These are phyloP conservation scores for Colletotrichum nymphaeae DNA, from an alignment of 2,329 filamentous ascomycete genomes.

Conservation along the genomic window DNA sequence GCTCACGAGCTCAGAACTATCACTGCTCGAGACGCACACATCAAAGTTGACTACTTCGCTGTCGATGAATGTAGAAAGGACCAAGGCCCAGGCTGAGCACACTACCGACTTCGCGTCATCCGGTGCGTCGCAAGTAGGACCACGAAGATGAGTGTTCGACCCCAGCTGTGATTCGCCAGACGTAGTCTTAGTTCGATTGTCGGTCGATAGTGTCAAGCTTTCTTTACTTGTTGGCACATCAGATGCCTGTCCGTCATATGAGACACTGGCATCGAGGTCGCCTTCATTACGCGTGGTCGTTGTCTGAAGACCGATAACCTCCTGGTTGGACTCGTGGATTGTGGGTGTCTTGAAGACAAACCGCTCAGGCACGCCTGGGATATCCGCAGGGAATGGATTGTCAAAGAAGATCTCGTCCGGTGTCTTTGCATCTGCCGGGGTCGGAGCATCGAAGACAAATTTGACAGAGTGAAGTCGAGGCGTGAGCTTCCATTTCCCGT, in stretches of 20 bases:
- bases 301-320: neutral
- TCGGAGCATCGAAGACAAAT: constrained; percentile 15
- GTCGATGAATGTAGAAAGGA: neutral
- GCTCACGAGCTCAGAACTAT: no score
- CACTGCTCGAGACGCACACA: neutral
- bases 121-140: neutral
- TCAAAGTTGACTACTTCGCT: neutral
- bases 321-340: neutral
- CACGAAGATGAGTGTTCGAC: neutral
- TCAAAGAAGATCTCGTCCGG: constrained; percentile 24
- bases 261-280: fast-evolving
- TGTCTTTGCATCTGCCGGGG: neutral
- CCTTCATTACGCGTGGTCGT: neutral
- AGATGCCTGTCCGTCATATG: neutral
- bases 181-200: neutral
- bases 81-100: constrained; percentile 19
- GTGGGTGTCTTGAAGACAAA: constrained; percentile 4
- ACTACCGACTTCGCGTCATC: neutral
- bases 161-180: neutral
- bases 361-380: constrained; percentile 3
- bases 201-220: neutral
- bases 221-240: neutral
- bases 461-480: constrained; percentile 29
- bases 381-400: constrained; percentile 9
- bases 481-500: constrained; percentile 11